These are phyloP conservation scores for Metschnikowia henanensis DNA, from an alignment of 805 yeast species.

Conservation along the genomic window DNA sequence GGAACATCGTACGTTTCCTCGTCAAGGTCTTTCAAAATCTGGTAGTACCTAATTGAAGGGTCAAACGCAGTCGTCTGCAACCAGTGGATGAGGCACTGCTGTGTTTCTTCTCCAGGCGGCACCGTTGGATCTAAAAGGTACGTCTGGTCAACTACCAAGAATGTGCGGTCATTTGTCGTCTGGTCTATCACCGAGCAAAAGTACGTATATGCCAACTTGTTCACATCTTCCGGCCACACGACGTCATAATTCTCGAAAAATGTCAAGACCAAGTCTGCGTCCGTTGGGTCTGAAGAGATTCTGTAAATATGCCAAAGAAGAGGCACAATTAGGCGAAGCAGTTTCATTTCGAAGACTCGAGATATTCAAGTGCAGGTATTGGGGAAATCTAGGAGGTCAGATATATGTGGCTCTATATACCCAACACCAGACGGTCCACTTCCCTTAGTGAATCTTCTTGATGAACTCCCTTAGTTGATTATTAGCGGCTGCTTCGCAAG, in stretches of 20 bases:
- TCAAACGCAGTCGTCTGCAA: conserved; percentile 5
- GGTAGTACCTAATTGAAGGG: conserved; percentile 4
- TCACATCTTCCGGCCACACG: conserved; percentile 9
- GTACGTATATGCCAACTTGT: conserved; percentile 8
- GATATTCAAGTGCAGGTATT: too few species aligned
- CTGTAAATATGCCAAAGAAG: neutral
- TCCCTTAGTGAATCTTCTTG: too few species aligned
- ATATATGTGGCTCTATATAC: too few species aligned
- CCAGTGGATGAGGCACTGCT: conserved; percentile 1
- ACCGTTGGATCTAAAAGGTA: conserved; percentile 1
- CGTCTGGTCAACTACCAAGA: conserved; percentile 2
- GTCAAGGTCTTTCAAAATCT: conserved; percentile 5
- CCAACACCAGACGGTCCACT: too few species aligned
- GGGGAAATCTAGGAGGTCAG: too few species aligned
- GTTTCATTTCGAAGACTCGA: too few species aligned
- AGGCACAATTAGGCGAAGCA: neutral
- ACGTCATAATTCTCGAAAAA: conserved; percentile 7
- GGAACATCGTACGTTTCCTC: neutral
- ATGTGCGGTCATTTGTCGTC: neutral
- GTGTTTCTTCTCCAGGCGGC: conserved; percentile 1
- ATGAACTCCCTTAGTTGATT: too few species aligned
- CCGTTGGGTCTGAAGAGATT: neutral
- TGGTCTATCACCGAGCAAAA: conserved; percentile 1
- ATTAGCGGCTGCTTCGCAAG: neutral
- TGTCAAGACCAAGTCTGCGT: neutral